Evolutionary conservation across 306 rosid species (phyloP), one percentile per base, ranked within the genome.

Genomic region (Boehmeria nivea): DNA sequence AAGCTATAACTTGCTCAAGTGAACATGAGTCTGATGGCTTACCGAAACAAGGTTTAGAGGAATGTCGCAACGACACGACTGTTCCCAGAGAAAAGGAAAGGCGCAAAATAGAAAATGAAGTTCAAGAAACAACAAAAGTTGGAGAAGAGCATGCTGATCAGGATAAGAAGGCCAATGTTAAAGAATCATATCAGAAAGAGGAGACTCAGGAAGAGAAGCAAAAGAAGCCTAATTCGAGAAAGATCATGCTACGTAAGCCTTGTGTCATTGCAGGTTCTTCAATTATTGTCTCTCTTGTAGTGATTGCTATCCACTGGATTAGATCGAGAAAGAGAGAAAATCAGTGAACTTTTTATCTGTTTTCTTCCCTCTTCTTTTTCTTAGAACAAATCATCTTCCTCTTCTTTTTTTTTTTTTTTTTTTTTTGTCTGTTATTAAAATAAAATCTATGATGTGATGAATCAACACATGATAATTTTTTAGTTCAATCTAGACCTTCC

Each of bases 191-290:
- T 12, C 45, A 40, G 39, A 3, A 48, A 44, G 57, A 2, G 57
- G 53, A 50, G 24, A 40, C 45, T 54, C 0, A 3, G 51, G 61
- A n/a, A 47, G 17, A 63, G 26, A 63, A 66, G 64, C 61, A 18
- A 6, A 21, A 59, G 65, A 27, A 38, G 54, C 20, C 42, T 4
- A 44, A 26, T 23, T 27, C 45, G 59, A 65, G 34, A 68, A 39
- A 51, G 52, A 49, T 57, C 31, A 74, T 63, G 70, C 14, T 78
- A 4, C 42, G 58, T 6, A 28, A 45, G 72, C 80, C 90, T 24
- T 46, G 71, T 50, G 57, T 63, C 28, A 19, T 80, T 44, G 82
- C 74, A 60, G 84, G 96, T 69, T 82, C 96, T 57, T 55, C 82
- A 20, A 3, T 84, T 59, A 25, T 88, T 25, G 71, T 64, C 24